Evolutionary conservation across 2,329 filamentous ascomycete species (phyloP).

Genomic region (Claviceps purpurea): DNA sequence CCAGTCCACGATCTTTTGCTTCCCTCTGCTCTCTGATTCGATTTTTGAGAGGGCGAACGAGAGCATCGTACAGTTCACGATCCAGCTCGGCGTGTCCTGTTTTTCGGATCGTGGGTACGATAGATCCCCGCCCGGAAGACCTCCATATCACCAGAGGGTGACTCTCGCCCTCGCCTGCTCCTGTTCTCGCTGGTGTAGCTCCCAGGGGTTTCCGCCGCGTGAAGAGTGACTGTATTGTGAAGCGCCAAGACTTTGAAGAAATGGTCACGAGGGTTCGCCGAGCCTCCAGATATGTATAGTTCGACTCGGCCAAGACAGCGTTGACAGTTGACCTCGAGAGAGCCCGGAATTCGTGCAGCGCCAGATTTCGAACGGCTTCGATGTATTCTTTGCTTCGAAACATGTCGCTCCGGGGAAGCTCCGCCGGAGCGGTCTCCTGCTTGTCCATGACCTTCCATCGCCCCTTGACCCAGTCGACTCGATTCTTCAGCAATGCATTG

Average conservation of each 20-base stretch:
- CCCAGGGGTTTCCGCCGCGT: slow-evolving; percentile 42
- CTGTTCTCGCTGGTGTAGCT: slow-evolving; percentile 14
- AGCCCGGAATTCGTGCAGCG: slow-evolving; percentile 64
- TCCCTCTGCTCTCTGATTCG: slow-evolving; percentile 30
- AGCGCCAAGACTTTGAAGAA: slow-evolving; percentile 64
- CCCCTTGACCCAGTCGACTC: slow-evolving; percentile 56
- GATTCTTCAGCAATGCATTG: slow-evolving; percentile 61
- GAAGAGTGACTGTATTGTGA: slow-evolving; percentile 58
- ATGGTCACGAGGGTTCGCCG: slow-evolving; percentile 55
- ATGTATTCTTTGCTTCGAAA: slow-evolving; percentile 59
- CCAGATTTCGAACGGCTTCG: slow-evolving; percentile 51
- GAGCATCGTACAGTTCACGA: slow-evolving; percentile 43
- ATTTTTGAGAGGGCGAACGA: slow-evolving; percentile 40
- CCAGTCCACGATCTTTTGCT: slow-evolving; percentile 38
- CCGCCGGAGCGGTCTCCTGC: slow-evolving; percentile 16
- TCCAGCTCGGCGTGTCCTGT: slow-evolving; percentile 55
- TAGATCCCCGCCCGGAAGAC: slow-evolving; percentile 39
- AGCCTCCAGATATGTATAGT: slow-evolving; percentile 64
- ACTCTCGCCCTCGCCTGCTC: slow-evolving; percentile 39
- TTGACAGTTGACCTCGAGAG: slow-evolving; percentile 61
- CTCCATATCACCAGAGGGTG: slow-evolving; percentile 52
- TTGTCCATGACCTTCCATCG: slow-evolving; percentile 40
- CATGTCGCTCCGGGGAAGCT: slow-evolving; percentile 45
- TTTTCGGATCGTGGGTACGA: slow-evolving; percentile 47
- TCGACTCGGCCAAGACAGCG: slow-evolving; percentile 67